A percentile compares a stretch with the other conserved stretches of the same genome.
phyloP scores from a whole-genome alignment of 108 stramenopile genomes.

The Asterionellopsis glacialis region DNA sequence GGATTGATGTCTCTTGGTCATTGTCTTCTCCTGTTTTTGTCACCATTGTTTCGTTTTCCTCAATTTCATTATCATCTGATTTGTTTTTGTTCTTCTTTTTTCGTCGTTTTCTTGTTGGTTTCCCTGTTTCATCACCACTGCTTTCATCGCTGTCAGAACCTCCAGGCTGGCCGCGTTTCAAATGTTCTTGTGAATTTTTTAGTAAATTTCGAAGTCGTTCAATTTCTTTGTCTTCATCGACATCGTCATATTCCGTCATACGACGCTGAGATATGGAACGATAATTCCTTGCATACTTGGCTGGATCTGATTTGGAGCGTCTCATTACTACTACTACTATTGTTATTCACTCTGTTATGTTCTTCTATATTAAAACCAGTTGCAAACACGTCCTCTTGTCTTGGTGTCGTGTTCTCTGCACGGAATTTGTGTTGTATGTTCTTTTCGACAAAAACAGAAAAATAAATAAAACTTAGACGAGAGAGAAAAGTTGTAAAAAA shows the following conservation, averaged over 20 bases:
- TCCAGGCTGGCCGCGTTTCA: slow-evolving; percentile 22
- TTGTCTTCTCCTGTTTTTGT: slow-evolving; percentile 9
- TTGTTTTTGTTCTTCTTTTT: not conserved
- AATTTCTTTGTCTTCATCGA: slow-evolving; percentile 58
- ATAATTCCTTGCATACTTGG: slow-evolving; percentile 80
- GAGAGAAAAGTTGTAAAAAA: too few species aligned
- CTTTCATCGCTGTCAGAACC: slow-evolving; percentile 10
- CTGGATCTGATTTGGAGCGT: slow-evolving; percentile 75
- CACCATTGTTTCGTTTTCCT: not conserved
- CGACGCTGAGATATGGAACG: slow-evolving; percentile 84
- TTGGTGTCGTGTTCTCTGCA: too few species aligned
- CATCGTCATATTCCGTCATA: slow-evolving; percentile 64
- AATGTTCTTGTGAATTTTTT: slow-evolving; percentile 39
- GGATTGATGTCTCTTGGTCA: slow-evolving; percentile 33
- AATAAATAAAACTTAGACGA: too few species aligned
- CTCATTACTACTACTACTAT: too few species aligned
- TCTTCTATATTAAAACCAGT: too few species aligned
- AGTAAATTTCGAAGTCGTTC: slow-evolving; percentile 48
- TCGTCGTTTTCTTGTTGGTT: slow-evolving; percentile 4
- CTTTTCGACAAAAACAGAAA: too few species aligned
- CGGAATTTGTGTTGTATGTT: too few species aligned
- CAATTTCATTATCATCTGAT: slow-evolving; percentile 15
- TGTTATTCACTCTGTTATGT: too few species aligned
- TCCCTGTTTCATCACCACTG: slow-evolving; percentile 7
- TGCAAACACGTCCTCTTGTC: too few species aligned